Evolutionary conservation across 169 alveolate genomes (phyloP).

Genomic region (Pseudocohnilembus persalinus): DNA sequence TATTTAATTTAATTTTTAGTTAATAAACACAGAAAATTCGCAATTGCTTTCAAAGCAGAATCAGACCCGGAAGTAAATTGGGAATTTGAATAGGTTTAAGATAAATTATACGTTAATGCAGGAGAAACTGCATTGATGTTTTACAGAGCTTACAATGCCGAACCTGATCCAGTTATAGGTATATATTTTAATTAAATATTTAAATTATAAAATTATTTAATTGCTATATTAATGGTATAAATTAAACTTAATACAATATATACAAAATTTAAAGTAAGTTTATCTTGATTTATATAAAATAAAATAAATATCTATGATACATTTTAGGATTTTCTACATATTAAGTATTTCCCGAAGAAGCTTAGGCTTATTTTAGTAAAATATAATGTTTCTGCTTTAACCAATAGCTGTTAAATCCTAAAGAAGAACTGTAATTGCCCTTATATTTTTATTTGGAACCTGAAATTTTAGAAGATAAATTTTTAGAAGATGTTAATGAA

Average conservation of each 20-base stretch:
- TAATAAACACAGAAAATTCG: slow-evolving; percentile 53
- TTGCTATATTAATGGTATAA: too few relatives aligned
- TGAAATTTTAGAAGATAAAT: slow-evolving; percentile 57
- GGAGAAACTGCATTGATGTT: slow-evolving; percentile 74
- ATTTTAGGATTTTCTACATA: slow-evolving; percentile 50
- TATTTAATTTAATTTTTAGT: slow-evolving; percentile 5
- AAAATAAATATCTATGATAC: not conserved
- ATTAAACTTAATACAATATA: not conserved
- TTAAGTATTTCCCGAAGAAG: slow-evolving; percentile 68
- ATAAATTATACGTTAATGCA: slow-evolving; percentile 57
- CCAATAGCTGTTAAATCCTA: slow-evolving; percentile 61
- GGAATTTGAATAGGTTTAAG: slow-evolving; percentile 59
- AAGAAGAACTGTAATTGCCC: slow-evolving; percentile 66
- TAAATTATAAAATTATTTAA: too few relatives aligned
- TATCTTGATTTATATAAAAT: too few relatives aligned
- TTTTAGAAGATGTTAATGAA: slow-evolving; percentile 32
- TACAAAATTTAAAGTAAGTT: slow-evolving; percentile 4
- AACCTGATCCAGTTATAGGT: slow-evolving; percentile 72
- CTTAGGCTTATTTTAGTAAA: slow-evolving; percentile 63
- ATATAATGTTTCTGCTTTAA: slow-evolving; percentile 75
- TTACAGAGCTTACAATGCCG: slow-evolving; percentile 61
- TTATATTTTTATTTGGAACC: slow-evolving; percentile 71
- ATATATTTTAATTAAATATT: not conserved
- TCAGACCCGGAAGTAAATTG: slow-evolving; percentile 68
- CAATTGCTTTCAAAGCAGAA: slow-evolving; percentile 55